Evolutionary conservation across 2,329 filamentous ascomycete genomes (phyloP).

Genomic region (Fusarium redolens): DNA sequence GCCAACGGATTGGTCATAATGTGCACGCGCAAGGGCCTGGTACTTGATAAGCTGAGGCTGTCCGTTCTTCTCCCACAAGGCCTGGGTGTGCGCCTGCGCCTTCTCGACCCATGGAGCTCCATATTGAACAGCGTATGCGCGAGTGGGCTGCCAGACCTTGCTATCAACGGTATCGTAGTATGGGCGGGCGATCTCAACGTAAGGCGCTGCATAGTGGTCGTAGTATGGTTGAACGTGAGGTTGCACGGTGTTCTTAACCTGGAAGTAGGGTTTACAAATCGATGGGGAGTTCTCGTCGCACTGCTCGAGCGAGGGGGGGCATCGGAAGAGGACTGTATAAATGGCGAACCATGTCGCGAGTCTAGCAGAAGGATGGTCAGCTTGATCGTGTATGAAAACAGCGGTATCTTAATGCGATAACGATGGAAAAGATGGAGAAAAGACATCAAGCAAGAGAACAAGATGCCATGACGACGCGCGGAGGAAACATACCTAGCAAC

Average conservation of each 20-base stretch:
- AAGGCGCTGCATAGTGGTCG: constrained; percentile 82
- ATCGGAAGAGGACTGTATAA: constrained; percentile 82
- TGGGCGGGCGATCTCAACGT: constrained; percentile 80
- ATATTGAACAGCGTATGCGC: constrained; percentile 75
- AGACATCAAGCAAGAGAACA: neutral
- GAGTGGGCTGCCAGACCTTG: constrained; percentile 75
- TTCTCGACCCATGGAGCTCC: constrained; percentile 78
- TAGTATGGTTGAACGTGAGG: constrained; percentile 91
- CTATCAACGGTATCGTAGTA: constrained; percentile 76
- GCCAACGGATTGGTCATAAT: constrained; percentile 78
- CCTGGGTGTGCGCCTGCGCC: constrained; percentile 71
- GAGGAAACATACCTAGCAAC: constrained; percentile 62
- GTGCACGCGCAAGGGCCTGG: constrained; percentile 67
- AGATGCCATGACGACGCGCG: constrained; percentile 10
- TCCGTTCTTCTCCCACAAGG: constrained; percentile 82
- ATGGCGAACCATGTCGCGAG: constrained; percentile 88
- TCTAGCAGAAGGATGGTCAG: constrained; percentile 57
- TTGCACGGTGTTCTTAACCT: constrained; percentile 69
- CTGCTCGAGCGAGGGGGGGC: constrained; percentile 75
- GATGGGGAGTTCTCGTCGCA: constrained; percentile 77
- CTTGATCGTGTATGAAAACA: neutral
- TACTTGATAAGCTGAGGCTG: constrained; percentile 79
- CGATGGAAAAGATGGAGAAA: constrained; percentile 8
- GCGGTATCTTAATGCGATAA: constrained; percentile 1
- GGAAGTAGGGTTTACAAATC: constrained; percentile 86